phyloP scores from a whole-genome alignment of 257 asterid species.

The Solanum piurae region DNA sequence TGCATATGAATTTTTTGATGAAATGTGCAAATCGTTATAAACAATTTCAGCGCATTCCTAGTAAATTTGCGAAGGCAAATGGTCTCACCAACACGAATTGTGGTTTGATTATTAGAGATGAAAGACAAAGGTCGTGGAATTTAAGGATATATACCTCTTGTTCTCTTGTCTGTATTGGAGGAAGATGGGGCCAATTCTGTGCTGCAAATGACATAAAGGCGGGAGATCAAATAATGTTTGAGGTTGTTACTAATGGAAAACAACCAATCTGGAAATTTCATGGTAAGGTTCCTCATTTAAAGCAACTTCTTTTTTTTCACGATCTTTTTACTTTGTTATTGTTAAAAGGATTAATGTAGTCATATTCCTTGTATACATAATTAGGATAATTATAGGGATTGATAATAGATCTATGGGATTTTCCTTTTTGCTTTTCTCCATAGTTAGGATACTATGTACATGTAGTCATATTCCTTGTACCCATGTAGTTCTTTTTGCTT shows the following conservation, averaged over 20 bases:
- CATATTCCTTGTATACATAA: not conserved
- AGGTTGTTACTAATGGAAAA: not conserved
- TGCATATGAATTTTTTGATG: not conserved
- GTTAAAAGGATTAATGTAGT: not conserved
- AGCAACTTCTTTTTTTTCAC: not conserved
- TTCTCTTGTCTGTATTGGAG: not conserved
- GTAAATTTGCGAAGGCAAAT: not conserved
- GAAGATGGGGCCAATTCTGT: not conserved
- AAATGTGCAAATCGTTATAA: not conserved
- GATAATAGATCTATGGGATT: not conserved
- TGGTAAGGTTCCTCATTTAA: not conserved
- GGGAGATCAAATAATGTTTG: not conserved
- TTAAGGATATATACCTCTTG: not conserved
- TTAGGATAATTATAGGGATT: not conserved
- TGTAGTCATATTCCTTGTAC: no score
- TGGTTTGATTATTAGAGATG: not conserved
- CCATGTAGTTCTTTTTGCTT: no score
- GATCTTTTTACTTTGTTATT: not conserved
- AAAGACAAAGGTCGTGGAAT: conserved; percentile 2
- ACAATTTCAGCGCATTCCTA: not conserved
- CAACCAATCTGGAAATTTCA: not conserved
- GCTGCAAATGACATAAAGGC: not conserved
- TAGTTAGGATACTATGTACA: not conserved
- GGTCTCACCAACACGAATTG: not conserved
- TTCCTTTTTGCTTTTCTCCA: not conserved